Conservation (phyloP, 2,329 filamentous ascomycete genomes). For the Botrytis hyacinthi region DNA sequence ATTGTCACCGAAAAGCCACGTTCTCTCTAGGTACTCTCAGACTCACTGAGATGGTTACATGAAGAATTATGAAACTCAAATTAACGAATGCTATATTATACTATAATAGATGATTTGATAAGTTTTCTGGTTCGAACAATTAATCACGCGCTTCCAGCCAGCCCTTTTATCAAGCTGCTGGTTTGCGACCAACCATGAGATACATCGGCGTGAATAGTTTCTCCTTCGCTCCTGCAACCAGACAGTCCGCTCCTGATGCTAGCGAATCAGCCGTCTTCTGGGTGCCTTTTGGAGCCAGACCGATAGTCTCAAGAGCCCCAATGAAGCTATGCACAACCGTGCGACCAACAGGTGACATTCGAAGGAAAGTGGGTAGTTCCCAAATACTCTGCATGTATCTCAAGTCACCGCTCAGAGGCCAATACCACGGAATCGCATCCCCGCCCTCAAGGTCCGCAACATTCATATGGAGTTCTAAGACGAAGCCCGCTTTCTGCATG, state of each 20-base stretch:
- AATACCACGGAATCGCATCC: conserved; percentile 87
- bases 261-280: conserved; percentile 93
- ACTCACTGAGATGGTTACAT: not conserved
- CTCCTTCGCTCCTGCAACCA: conserved; percentile 81
- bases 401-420: conserved; percentile 81
- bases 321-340: conserved; percentile 72
- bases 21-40: too few species aligned
- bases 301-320: conserved; percentile 70
- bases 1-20: not conserved
- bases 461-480: conserved; percentile 80
- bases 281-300: conserved; percentile 76
- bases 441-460: conserved; percentile 71
- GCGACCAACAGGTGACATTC: conserved; percentile 89
- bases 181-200: conserved; percentile 90
- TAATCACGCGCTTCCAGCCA: not conserved
- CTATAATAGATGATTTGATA: not conserved
- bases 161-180: conserved; percentile 40
- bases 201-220: conserved; percentile 98
- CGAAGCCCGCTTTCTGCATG: conserved; percentile 84
- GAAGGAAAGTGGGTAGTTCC: conserved; percentile 78
- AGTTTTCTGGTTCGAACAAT: not conserved
- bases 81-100: not conserved
- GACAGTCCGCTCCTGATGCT: conserved; percentile 73
- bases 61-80: not conserved
- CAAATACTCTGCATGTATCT: conserved; percentile 76